Conservation (phyloP, 805 yeast species). For the Yamadazyma scolyti region DNA sequence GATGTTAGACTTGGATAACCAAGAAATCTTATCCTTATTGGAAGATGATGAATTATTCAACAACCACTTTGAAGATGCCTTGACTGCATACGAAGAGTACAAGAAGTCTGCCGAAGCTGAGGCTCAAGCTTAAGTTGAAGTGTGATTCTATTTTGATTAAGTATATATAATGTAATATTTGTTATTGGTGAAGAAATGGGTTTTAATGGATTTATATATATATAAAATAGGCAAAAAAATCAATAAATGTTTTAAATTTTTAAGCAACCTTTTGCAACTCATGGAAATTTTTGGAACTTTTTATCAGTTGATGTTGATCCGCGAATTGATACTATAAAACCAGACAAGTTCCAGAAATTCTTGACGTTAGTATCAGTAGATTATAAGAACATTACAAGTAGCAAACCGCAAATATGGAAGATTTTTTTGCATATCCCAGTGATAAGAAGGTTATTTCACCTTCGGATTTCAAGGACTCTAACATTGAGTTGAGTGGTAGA, state of each 20-base stretch:
- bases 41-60: slow-evolving; percentile 88
- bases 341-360: too few relatives aligned
- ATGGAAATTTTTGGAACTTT: too few relatives aligned
- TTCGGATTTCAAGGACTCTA: slow-evolving; percentile 20
- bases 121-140: slow-evolving; percentile 6
- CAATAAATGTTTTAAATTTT: slow-evolving; percentile 13
- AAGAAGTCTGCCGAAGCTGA: slow-evolving; percentile 47
- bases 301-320: too few relatives aligned
- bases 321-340: too few relatives aligned
- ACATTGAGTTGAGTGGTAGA: slow-evolving; percentile 55
- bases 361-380: too few relatives aligned
- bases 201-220: slow-evolving; percentile 21
- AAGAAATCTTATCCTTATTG: slow-evolving; percentile 82
- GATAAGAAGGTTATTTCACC: slow-evolving; percentile 22
- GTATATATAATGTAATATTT: slow-evolving; percentile 18
- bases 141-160: slow-evolving; percentile 9
- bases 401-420: slow-evolving; percentile 9
- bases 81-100: slow-evolving; percentile 89
- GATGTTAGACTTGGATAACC: slow-evolving; percentile 93
- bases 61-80: slow-evolving; percentile 91
- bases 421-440: slow-evolving; percentile 16
- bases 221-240: slow-evolving; percentile 15
- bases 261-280: neutral
- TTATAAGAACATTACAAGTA: too few relatives aligned
- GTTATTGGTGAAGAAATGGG: slow-evolving; percentile 19